Evolutionary conservation across 768 basidiomycete species (phyloP).

Genomic region (Pisolithus tinctorius): DNA sequence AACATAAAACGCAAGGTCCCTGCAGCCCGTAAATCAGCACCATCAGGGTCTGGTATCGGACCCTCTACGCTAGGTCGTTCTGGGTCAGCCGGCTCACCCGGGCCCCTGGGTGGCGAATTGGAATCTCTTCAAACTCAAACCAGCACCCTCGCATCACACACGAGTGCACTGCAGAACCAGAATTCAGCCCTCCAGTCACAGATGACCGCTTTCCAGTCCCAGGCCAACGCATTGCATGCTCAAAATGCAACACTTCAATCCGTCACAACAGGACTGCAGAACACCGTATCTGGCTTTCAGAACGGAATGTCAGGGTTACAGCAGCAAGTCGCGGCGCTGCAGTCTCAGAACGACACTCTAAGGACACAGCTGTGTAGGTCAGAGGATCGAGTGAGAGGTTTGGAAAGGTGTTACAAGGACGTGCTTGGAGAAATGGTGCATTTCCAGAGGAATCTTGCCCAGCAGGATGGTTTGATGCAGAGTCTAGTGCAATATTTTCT

Average conservation of each 20-base stretch:
- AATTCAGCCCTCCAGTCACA: constrained; percentile 24
- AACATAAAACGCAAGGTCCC: constrained; percentile 61
- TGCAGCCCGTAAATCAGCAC: constrained; percentile 24
- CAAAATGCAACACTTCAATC: constrained; percentile 29
- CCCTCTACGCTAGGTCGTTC: constrained; percentile 20
- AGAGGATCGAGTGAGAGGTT: constrained; percentile 47
- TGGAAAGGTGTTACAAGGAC: constrained; percentile 61
- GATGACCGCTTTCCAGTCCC: constrained; percentile 20
- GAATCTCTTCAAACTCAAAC: constrained; percentile 25
- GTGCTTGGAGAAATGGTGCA: constrained; percentile 66
- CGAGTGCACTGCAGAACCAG: constrained; percentile 23
- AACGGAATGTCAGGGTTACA: constrained; percentile 17
- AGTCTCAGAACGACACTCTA: constrained; percentile 25
- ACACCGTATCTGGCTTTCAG: constrained; percentile 11
- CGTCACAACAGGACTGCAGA: constrained; percentile 22
- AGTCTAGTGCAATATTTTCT: constrained; percentile 76
- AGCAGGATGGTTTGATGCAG: constrained; percentile 82
- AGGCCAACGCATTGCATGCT: constrained; percentile 27
- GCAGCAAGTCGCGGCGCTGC: constrained; percentile 23
- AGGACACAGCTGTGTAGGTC: constrained; percentile 28
- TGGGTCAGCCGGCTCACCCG: constrained; percentile 21
- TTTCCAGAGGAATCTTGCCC: constrained; percentile 69
- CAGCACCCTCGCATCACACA: constrained; percentile 23
- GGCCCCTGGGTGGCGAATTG: constrained; percentile 18
- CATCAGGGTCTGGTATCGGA: constrained; percentile 18